These are phyloP conservation scores for Agrostemma githago DNA, from an alignment of 148 eudicot genomes.

Conservation along the genomic window DNA sequence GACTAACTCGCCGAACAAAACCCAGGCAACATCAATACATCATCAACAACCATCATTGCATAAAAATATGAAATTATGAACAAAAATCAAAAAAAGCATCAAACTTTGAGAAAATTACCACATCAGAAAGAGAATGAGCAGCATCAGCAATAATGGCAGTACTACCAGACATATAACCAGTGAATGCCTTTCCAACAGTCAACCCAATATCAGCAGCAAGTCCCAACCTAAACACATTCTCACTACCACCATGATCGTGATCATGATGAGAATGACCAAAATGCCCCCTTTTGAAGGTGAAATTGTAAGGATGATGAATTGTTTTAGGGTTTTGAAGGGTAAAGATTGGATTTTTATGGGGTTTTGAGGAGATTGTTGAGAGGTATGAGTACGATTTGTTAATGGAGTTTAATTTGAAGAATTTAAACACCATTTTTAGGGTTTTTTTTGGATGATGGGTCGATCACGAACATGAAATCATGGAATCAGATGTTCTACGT, in stretches of 20 bases:
- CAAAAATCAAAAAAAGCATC: background rate
- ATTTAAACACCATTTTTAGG: slow-evolving; percentile 34
- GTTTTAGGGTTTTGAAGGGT: slow-evolving; percentile 20
- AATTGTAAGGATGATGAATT: slow-evolving; percentile 31
- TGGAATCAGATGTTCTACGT: background rate
- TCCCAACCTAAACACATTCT: slow-evolving; percentile 73
- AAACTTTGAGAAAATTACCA: slow-evolving; percentile 40
- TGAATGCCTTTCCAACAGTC: slow-evolving; percentile 69
- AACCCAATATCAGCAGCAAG: slow-evolving; percentile 83
- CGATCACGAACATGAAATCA: background rate
- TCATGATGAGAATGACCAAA: slow-evolving; percentile 59
- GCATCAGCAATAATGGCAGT: slow-evolving; percentile 98
- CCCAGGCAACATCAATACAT: background rate
- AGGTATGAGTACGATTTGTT: slow-evolving; percentile 26
- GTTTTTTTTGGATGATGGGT: background rate
- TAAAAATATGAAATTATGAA: background rate
- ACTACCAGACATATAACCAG: slow-evolving; percentile 86
- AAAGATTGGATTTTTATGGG: slow-evolving; percentile 16
- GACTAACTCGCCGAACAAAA: background rate
- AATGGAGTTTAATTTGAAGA: slow-evolving; percentile 29
- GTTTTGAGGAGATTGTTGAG: slow-evolving; percentile 22
- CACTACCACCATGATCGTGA: slow-evolving; percentile 40
- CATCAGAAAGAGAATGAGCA: slow-evolving; percentile 94
- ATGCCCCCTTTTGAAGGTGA: slow-evolving; percentile 60
- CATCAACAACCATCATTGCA: background rate